Base-by-base conservation (phyloP, 345 rosid species). In the Populus ilicifolia region DNA sequence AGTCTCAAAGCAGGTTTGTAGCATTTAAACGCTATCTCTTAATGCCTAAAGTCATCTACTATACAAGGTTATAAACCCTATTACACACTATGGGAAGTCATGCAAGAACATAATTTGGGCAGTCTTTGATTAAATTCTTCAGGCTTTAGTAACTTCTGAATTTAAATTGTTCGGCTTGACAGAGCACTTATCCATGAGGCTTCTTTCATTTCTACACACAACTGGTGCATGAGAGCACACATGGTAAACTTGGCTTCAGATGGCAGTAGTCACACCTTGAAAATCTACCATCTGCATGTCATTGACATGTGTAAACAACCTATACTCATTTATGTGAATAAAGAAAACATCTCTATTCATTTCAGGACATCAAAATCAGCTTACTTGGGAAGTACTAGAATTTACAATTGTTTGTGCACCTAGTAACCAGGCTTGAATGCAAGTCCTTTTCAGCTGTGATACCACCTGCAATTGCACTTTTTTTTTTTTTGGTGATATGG, bases 1-100 rank as follows among this genome's bases (percentile, higher is more conserved):
- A 88, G 97, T 95, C 71, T 80, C 91, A 2, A 89, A 85, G 89
- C 99, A 93, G 98, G 99, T 95, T 73, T 16, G 81, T 72, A 23
- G 77, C 75, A 74, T 54, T 67, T 44, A 38, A 62, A 33, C 2
- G 11, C 5, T 16, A 64, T 41, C 33, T 35, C 36, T 59, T 46
- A 63, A n/a, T 30, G 44, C 16, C 62, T 23, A 14, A 16, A 66
- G 41, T n/a, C 33, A 8, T 59, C 62, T 36, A 23, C 1, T 14
- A 12, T 50, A 1, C 50, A 48, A 4, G 63, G 63, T 10, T 25
- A 25, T 59, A 50, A 62, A 25, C 36, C 23, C 21, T 46, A 5
- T 59, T 27, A 59, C 29, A 17, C 67, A 43, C 14, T 16, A 35
- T 56, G 54, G 27, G 59, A 76, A 48, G 41, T 74, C 18, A 2